Evolutionary conservation across 2,329 filamentous ascomycete genomes (phyloP).

Genomic region (Cladosporium sp.): DNA sequence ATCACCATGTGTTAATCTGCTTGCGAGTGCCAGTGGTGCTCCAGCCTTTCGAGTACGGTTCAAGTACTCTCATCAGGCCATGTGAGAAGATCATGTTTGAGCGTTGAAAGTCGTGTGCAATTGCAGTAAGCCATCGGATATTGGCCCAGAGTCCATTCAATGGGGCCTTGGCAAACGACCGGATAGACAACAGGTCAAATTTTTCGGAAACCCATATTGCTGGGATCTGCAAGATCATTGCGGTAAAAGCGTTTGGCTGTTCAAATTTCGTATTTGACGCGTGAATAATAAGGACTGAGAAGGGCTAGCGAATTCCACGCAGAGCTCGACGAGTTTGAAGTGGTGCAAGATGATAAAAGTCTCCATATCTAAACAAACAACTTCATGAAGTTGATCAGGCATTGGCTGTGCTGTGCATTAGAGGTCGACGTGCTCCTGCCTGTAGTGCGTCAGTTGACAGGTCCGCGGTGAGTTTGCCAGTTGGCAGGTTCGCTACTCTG

Average conservation of each 20-base stretch:
- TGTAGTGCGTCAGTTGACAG: not conserved
- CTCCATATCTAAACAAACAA: not conserved
- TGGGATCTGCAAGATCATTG: not conserved
- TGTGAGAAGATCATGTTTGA: not conserved
- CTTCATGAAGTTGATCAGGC: not conserved
- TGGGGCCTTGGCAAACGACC: not conserved
- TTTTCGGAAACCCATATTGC: no score
- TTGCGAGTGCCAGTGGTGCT: not conserved
- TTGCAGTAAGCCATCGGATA: not conserved
- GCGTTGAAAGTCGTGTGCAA: no score
- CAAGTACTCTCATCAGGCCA: not conserved
- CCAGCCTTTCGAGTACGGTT: not conserved
- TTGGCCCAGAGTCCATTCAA: not conserved
- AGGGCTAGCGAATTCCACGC: not conserved
- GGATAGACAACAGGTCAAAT: not conserved
- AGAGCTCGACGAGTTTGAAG: not conserved
- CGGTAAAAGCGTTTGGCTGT: not conserved
- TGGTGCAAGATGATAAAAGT: not conserved
- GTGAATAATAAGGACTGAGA: no score
- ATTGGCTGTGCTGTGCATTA: no score
- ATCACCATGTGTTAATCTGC: not conserved
- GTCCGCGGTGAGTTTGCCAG: not conserved
- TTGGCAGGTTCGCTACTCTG: no score
- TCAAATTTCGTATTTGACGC: not conserved
- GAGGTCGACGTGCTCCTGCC: not conserved